These are phyloP conservation scores for Perkinsus marinus DNA, from an alignment of 169 alveolate genomes.

Conservation along the genomic window DNA sequence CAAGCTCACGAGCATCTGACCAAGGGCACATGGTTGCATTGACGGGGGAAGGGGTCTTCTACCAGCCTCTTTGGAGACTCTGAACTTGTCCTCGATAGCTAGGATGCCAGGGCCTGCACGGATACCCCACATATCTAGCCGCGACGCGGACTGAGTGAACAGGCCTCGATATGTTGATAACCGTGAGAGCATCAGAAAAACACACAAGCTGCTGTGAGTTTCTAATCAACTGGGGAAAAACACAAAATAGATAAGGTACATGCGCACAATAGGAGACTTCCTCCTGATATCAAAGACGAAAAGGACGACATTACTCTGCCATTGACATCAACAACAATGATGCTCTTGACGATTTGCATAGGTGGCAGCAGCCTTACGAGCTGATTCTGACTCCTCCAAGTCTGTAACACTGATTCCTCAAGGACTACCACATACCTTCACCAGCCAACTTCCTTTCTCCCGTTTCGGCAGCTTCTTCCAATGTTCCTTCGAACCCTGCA, in stretches of 20 bases:
- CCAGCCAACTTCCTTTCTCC: neutral
- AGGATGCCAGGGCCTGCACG: neutral
- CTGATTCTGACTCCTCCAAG: no score
- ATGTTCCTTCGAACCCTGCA: neutral
- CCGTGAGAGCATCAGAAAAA: neutral
- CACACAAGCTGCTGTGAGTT: no score
- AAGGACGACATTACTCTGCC: no score
- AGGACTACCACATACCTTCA: no score
- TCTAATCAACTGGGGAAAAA: no score
- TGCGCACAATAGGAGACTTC: no score
- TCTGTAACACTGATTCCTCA: no score
- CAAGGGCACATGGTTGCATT: neutral
- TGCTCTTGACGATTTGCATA: no score
- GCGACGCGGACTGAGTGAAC: neutral
- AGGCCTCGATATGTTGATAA: neutral
- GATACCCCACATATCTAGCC: neutral
- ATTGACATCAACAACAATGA: no score
- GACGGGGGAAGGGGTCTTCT: neutral
- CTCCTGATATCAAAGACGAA: no score
- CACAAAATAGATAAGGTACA: no score
- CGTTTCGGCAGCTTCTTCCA: neutral
- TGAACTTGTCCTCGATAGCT: neutral
- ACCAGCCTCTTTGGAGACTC: neutral
- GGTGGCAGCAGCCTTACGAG: no score
- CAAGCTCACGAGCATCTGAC: neutral